Evolutionary conservation across 2,329 filamentous ascomycete species (phyloP), one percentile per base, ranked within the genome.

Genomic region (Elsinoe fawcettii): DNA sequence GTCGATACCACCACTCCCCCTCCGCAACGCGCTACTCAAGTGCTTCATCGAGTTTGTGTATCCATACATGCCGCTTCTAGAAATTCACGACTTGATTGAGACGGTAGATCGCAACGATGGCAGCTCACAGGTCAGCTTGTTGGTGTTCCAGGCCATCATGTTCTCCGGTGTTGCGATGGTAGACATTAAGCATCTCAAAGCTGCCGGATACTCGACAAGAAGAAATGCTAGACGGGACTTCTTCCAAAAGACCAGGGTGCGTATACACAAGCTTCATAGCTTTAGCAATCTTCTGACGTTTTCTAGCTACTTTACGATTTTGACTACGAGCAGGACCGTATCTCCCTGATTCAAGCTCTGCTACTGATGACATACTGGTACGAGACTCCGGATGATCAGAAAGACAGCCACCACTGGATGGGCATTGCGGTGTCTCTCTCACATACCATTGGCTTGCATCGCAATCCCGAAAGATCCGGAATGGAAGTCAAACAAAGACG

Each of bases 331-430:
- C 83, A 85, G 44, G 91, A 96, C 70, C 87, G 91, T 54, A 85
- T 96, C 58, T 83, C 90, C 18, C 80, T 96, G 22, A 90, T 96
- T 14, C 92, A 96, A 72, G 86, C 88, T 3, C 78, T 96, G 20
- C 78, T 96, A 22, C 79, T 96, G 59, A 91, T 96, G 87, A 96
- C 91, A 2, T 96, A 95, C 70, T 97, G 92, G 87, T 96, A 96
- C 70, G 91, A 96, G 72, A 95, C 90, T 11, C 91, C 91, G 0
- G 90, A 96, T 72, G 92, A 96, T 69, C 90, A 96, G 69, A 96
- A 96, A 71, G 92, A 96, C 70, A 96, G 91, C 46, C 96, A 92
- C 88, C 91, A 96, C 69, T 96, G 91, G 92, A 95, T 96, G 88
- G 92, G 92, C 16, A 89, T 96, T 36, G 92, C 91, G 41, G 88